Base-by-base conservation (phyloP, 1,139 yeast species). In the Scheffersomyces quercinus region DNA sequence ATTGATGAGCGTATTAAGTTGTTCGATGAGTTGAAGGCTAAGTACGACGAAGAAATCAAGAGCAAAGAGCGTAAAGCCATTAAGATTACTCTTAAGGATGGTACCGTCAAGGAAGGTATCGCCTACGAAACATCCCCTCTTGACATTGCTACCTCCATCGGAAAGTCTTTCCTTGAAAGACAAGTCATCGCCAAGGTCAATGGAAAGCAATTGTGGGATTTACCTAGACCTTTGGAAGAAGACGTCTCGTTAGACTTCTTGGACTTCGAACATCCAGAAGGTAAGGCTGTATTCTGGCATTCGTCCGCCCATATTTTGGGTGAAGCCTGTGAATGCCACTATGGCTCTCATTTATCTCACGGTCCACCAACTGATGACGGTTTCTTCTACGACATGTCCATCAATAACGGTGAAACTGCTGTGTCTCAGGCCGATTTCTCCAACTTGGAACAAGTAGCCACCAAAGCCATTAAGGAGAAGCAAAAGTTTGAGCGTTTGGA, bases 281-380 rank as follows among this genome's bases (percentile, higher is more conserved):
- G 98, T 67, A 88, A 85, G 65, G 83, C 83, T 53, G 99, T 93
- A 38, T 95, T 95, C 72, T 95, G 99, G 99, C 99, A 95, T 68
- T 93, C 99, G 4, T 86, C 96, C 55, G 99, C 99, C 45, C 99
- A 95, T 70, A 93, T 95, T 48, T 77, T 95, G 56, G 99, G 99
- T 68, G 99, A 95, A 73, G 95, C 98, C 41, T 86, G 96, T 73
- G 99, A 95, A 73, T 87, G 97, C 66, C 95, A 89, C 67, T 77
- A 85, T 65, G 98, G 97, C 52, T 95, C 96, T 53, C 97, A 91
- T 63, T 82, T 95, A 51, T 73, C 79, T 32, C 69, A 73, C 52
- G 99, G 99, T 51, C 99, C 99, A 37, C 99, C 99, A 64, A 93
- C 97, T 48, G 91, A 86, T 41, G 98, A 91, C 53, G 99, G 99